Evolutionary conservation across 768 basidiomycete genomes (phyloP), one percentile per base, ranked within the genome.

Genomic region (Rhizopogon salebrosus): DNA sequence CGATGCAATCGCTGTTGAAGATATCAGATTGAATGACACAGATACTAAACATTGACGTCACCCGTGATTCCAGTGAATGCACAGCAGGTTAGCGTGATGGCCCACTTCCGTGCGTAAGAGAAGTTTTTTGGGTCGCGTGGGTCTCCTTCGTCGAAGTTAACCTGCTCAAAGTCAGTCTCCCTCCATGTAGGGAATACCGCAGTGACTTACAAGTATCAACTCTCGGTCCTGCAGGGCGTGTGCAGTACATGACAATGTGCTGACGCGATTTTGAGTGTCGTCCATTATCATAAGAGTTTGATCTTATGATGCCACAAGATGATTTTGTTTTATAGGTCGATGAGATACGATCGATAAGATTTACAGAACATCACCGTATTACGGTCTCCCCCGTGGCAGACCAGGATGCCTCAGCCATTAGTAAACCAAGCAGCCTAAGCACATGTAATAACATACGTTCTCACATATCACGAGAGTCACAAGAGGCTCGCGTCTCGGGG

Each of bases 1-100:
- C 4, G 75, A 70, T 3, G 73, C 64, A 1, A 77, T 71, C 24
- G 81, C 83, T 78, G 51, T 31, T 18, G 26, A 4, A 27, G 22
- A 2, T 10, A 6, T 63, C 10, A 58, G 52, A 26, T 29, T 26
- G 1, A 16, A 6, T 41, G 5, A 10, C 13, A 49, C 37, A 9
- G 11, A 20, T 22, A 18, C 22, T 24, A 26, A 48, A 41, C 20
- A 0, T 4, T 11, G 24, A n/a, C 34, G 40, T 46, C 41, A 54
- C 64, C 54, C 6, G 55, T 42, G 11, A 64, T 43, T 27, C 38
- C 56, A 22, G 64, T 57, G 35, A 61, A 58, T 24, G 43, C 60
- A 50, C 59, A 63, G 7, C 58, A 55, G 22, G 49, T 54, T 7
- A 61, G 31, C 10, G 66, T 65, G 27, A 66, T 61, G 20, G 56